Percentiles rank a stretch among this genome's conserved stretches.
phyloP scores from a whole-genome alignment of 164 flowering plant genomes.

The Annona squamosa region DNA sequence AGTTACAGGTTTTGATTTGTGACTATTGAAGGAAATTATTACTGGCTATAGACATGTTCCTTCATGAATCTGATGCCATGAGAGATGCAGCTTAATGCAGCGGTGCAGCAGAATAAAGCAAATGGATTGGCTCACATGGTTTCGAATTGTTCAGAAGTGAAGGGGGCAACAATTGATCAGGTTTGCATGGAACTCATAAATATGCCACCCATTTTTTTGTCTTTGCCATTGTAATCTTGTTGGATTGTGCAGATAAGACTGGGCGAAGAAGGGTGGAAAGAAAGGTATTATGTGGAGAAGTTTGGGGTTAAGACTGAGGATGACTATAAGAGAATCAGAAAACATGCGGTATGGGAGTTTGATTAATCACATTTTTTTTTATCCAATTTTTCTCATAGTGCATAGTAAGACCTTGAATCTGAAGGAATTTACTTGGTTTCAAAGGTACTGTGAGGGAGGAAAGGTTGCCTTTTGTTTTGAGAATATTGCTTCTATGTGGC shows the following conservation, averaged over 20 bases:
- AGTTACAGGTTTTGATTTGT: not conserved
- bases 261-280: slow-evolving; percentile 39
- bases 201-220: not conserved
- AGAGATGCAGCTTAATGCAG: slow-evolving; percentile 6
- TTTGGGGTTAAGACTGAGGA: slow-evolving; percentile 25
- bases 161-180: slow-evolving; percentile 19
- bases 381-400: not conserved
- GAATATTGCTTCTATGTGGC: no score
- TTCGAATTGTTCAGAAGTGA: slow-evolving; percentile 1
- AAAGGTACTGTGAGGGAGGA: no score
- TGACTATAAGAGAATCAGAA: slow-evolving; percentile 19
- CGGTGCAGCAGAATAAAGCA: slow-evolving; percentile 7
- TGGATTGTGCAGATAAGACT: slow-evolving; percentile 25
- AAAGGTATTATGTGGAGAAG: slow-evolving; percentile 31
- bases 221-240: not conserved
- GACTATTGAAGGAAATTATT: not conserved
- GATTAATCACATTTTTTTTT: not conserved
- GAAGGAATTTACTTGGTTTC: not conserved
- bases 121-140: not conserved
- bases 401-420: not conserved
- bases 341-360: slow-evolving; percentile 24
- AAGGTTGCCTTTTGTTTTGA: no score
- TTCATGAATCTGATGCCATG: not conserved
- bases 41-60: not conserved
- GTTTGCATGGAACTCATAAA: slow-evolving; percentile 1